Evolutionary conservation across 306 rosid species (phyloP).

Genomic region (Citrullus amarus): DNA sequence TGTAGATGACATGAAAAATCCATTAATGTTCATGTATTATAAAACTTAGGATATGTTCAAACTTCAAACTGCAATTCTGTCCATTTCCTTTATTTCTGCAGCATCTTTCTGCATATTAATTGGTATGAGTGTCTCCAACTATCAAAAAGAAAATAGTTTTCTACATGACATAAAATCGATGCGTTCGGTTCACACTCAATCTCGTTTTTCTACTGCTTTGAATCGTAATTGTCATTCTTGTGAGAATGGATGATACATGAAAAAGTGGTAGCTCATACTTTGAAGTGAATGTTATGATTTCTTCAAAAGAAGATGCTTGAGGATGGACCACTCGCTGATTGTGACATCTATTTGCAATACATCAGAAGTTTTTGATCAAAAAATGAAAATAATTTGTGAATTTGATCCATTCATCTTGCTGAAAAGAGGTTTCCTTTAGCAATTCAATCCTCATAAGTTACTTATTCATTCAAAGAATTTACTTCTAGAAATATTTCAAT

Average conservation of each 20-base stretch:
- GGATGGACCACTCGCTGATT: too few relatives aligned
- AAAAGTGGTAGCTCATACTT: not conserved
- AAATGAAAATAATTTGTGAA: not conserved
- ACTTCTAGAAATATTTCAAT: not conserved
- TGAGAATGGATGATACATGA: not conserved
- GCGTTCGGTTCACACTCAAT: not conserved
- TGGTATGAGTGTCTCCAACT: not conserved
- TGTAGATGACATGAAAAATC: not conserved
- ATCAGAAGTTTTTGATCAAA: not conserved
- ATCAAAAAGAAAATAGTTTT: not conserved
- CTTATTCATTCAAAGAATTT: not conserved
- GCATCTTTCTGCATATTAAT: not conserved
- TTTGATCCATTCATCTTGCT: not conserved
- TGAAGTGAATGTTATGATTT: not conserved
- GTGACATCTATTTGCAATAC: too few relatives aligned
- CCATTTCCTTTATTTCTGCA: not conserved
- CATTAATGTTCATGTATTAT: not conserved
- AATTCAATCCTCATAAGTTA: not conserved
- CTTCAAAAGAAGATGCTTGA: not conserved
- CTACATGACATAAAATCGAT: not conserved
- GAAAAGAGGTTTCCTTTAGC: not conserved
- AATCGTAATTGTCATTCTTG: not conserved
- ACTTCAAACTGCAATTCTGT: not conserved
- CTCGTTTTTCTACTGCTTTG: not conserved
- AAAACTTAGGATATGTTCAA: not conserved